A percentile compares a stretch with the other conserved stretches of the same genome.
These are phyloP conservation scores for Didymellaceae sp. DNA, from an alignment of 2,329 filamentous ascomycete species.

Conservation along the genomic window DNA sequence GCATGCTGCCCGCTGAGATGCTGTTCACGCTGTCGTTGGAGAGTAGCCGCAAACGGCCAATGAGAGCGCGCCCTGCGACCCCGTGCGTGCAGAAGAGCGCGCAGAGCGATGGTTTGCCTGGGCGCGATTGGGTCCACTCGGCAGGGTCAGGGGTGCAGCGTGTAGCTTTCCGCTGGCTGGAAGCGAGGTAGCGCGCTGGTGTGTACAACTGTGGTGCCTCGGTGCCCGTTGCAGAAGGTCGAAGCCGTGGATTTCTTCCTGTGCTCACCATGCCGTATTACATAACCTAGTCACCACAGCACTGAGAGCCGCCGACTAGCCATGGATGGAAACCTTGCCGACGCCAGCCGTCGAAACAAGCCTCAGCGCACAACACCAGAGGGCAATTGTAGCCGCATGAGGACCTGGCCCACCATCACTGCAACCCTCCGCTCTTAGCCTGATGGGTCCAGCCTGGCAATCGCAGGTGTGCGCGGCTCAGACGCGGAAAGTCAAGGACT, in stretches of 20 bases:
- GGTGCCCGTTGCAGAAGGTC: not conserved
- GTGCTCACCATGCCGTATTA: constrained; percentile 2
- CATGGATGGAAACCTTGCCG: constrained; percentile 2
- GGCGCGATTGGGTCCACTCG: constrained; percentile 1
- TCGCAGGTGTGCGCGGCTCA: constrained; percentile 2
- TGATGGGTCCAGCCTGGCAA: constrained; percentile 1
- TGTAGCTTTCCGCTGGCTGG: constrained; percentile 7
- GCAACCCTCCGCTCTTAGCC: constrained; percentile 1
- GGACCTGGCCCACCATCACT: constrained; percentile 6
- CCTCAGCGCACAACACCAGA: constrained; percentile 7
- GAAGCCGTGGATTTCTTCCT: constrained; percentile 1
- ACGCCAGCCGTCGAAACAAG: constrained; percentile 8
- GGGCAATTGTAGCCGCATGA: constrained; percentile 4
- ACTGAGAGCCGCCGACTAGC: not conserved
- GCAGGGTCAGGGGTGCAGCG: constrained; percentile 8
- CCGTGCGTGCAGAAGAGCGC: constrained; percentile 8
- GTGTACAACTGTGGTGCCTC: not conserved
- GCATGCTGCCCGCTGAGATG: constrained; percentile 41
- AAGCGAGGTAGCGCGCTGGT: constrained; percentile 11
- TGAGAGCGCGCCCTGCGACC: constrained; percentile 20
- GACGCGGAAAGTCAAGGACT: not conserved
- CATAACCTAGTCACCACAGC: not conserved
- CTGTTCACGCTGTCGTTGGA: constrained; percentile 32
- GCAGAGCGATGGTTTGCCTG: constrained; percentile 2
- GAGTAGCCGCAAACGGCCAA: constrained; percentile 27